Conservation (phyloP, 306 rosid species). For the Lablab purpureus region DNA sequence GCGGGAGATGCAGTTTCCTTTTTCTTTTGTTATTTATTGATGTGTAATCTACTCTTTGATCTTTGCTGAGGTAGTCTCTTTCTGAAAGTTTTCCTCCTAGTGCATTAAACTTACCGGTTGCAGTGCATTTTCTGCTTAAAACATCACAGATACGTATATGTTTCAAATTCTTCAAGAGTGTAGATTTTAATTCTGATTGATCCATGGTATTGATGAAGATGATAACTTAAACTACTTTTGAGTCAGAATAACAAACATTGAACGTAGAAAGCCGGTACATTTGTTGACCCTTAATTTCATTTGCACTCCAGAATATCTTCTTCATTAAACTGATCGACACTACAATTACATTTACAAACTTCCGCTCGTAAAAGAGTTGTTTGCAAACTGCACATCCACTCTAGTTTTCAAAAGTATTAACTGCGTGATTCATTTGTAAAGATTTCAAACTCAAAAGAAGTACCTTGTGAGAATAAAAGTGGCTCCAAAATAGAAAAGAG, state of each 20-base stretch:
- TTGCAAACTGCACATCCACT: neutral
- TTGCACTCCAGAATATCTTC: neutral
- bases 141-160: neutral
- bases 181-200: neutral
- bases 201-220: neutral
- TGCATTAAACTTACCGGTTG: neutral
- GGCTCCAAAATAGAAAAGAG: no score
- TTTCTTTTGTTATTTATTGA: constrained; percentile 21
- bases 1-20: neutral
- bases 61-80: constrained; percentile 14
- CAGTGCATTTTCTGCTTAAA: neutral
- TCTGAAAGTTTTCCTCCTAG: constrained; percentile 2
- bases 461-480: no score
- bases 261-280: neutral
- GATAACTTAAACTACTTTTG: neutral
- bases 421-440: no score
- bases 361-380: neutral
- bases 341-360: no score
- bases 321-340: neutral
- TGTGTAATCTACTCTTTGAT: constrained; percentile 4
- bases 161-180: neutral
- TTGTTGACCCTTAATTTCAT: neutral
- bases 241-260: neutral
- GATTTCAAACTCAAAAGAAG: no score
- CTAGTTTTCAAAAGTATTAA: no score